Percentiles rank a stretch among this genome's conserved stretches.
Evolutionary conservation across 1,139 yeast species (phyloP).

Genomic region (Debaryomyces robertsiae): DNA sequence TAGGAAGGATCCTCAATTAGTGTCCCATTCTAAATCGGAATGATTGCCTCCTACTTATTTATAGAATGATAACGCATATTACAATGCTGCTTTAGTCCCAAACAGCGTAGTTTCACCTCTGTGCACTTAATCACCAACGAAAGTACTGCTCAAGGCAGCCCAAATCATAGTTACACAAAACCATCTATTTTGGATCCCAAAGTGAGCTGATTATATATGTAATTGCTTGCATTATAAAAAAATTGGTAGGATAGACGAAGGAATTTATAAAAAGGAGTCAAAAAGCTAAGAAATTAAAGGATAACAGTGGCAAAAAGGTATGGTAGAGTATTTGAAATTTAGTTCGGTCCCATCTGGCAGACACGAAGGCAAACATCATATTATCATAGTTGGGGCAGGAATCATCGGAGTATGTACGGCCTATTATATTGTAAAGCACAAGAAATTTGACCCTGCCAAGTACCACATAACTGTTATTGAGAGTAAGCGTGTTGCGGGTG

Average conservation of each 20-base stretch:
- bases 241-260: background rate
- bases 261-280: background rate
- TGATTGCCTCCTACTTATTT: background rate
- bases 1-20: constrained; percentile 1
- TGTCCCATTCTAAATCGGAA: constrained; percentile 3
- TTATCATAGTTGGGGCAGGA: constrained; percentile 88
- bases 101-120: too few species aligned
- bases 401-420: constrained; percentile 96
- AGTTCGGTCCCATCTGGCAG: constrained; percentile 51
- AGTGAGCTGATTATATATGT: constrained; percentile 6
- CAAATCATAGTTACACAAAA: constrained; percentile 5
- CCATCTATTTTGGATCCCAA: background rate
- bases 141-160: too few species aligned
- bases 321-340: constrained; percentile 43
- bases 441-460: constrained; percentile 67
- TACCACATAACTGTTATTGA: constrained; percentile 88
- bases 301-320: background rate
- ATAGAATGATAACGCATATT: background rate
- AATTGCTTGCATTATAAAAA: constrained; percentile 4
- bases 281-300: background rate
- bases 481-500: constrained; percentile 92
- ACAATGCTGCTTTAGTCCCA: too few species aligned
- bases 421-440: constrained; percentile 81
- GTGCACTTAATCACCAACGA: too few species aligned
- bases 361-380: constrained; percentile 65